phyloP scores from a whole-genome alignment of 495 filamentous ascomycete species.

The Annulohypoxylon bovei region DNA sequence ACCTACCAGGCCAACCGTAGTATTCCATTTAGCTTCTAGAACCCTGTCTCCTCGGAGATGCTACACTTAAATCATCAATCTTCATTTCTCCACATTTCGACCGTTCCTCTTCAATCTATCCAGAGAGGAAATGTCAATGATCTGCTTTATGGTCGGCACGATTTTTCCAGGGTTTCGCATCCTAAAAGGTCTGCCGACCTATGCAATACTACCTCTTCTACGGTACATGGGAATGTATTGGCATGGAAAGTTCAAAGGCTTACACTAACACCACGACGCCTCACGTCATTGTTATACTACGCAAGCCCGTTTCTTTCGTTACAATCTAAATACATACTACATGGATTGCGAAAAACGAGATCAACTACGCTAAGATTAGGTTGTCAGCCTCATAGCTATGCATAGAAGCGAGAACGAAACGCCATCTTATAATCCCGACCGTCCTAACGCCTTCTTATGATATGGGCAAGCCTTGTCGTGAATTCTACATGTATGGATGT shows the following conservation, averaged over 20 bases:
- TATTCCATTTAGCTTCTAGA: slow-evolving; percentile 22
- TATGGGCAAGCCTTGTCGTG: background rate
- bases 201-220: slow-evolving; percentile 24
- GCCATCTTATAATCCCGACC: background rate
- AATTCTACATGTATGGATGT: background rate
- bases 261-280: background rate
- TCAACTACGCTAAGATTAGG: background rate
- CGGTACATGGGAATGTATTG: slow-evolving; percentile 11
- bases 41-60: slow-evolving; percentile 51
- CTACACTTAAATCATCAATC: slow-evolving; percentile 38
- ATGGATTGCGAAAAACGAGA: background rate
- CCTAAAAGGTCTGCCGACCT: slow-evolving; percentile 35
- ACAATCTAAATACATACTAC: slow-evolving; percentile 8
- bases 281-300: slow-evolving; percentile 6
- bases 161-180: slow-evolving; percentile 16
- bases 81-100: slow-evolving; percentile 36
- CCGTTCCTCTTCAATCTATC: background rate
- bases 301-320: slow-evolving; percentile 18
- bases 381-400: slow-evolving; percentile 10
- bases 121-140: slow-evolving; percentile 26
- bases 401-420: slow-evolving; percentile 23
- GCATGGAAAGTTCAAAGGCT: slow-evolving; percentile 12
- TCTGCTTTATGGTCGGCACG: slow-evolving; percentile 17
- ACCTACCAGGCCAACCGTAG: slow-evolving; percentile 22
- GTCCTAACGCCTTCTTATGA: background rate